phyloP scores from a whole-genome alignment of 2,329 filamentous ascomycete genomes.

The Aspergillus spinulosporus region DNA sequence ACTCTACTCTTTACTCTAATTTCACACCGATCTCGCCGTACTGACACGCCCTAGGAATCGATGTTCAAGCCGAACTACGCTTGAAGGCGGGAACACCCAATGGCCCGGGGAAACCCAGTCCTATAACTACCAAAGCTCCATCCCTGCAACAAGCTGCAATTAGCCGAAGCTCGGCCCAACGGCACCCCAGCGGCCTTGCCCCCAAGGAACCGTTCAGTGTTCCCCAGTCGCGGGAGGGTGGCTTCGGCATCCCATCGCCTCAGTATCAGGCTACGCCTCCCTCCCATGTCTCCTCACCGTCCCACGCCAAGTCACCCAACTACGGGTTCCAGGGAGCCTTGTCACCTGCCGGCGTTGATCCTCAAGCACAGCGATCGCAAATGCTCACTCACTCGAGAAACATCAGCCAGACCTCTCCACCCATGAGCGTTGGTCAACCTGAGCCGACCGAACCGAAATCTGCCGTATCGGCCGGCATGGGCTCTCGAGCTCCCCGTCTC shows the following conservation, averaged over 20 bases:
- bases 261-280: slow-evolving; percentile 79
- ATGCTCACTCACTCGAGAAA: slow-evolving; percentile 43
- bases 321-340: slow-evolving; percentile 61
- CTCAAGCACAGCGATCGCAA: slow-evolving; percentile 47
- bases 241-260: slow-evolving; percentile 58
- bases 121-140: slow-evolving; percentile 68
- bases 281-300: slow-evolving; percentile 72
- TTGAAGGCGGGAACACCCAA: slow-evolving; percentile 88
- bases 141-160: slow-evolving; percentile 78
- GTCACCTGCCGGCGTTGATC: slow-evolving; percentile 61
- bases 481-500: slow-evolving; percentile 35
- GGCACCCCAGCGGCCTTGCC: slow-evolving; percentile 72
- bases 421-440: slow-evolving; percentile 39
- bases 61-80: slow-evolving; percentile 92
- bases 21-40: slow-evolving; percentile 3
- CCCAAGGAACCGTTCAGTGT: slow-evolving; percentile 57
- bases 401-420: slow-evolving; percentile 36
- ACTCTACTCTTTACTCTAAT: background rate
- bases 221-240: slow-evolving; percentile 52
- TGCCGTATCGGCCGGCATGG: slow-evolving; percentile 29
- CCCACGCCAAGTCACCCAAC: slow-evolving; percentile 62
- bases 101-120: slow-evolving; percentile 62
- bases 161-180: slow-evolving; percentile 71
- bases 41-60: slow-evolving; percentile 66
- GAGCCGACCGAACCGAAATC: slow-evolving; percentile 39